These are phyloP conservation scores for Amaranthus palmeri DNA, from an alignment of 148 eudicot species.

Conservation along the genomic window DNA sequence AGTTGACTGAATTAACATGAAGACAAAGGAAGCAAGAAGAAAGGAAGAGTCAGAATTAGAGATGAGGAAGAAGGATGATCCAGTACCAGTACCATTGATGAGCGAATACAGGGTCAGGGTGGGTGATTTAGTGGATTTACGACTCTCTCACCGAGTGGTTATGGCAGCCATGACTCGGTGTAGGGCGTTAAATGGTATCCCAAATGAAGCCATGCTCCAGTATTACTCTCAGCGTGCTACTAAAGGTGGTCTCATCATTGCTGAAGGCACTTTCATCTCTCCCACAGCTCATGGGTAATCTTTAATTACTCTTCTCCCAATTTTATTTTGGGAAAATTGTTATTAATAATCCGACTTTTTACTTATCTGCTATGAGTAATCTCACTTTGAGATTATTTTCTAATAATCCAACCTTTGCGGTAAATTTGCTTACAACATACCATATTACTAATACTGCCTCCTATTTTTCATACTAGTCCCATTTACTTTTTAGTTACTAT, in stretches of 20 bases:
- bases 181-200: conserved; percentile 55
- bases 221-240: conserved; percentile 73
- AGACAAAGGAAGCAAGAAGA: neutral
- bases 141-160: conserved; percentile 55
- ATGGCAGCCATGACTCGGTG: conserved; percentile 83
- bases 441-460: too few species aligned
- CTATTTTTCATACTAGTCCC: too few species aligned
- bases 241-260: conserved; percentile 57
- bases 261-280: conserved; percentile 69
- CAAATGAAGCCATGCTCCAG: conserved; percentile 44
- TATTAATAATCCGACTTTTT: too few species aligned
- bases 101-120: conserved; percentile 62
- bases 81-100: conserved; percentile 8
- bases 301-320: too few species aligned
- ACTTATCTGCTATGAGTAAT: too few species aligned
- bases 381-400: too few species aligned
- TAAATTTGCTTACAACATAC: too few species aligned
- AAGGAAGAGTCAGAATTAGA: neutral
- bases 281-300: conserved; percentile 68
- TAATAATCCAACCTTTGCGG: too few species aligned
- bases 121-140: conserved; percentile 55
- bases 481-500: too few species aligned
- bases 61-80: conserved; percentile 10
- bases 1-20: neutral
- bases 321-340: too few species aligned